Conservation (phyloP, 129 eudicot species). For the Kitagawia praeruptora region DNA sequence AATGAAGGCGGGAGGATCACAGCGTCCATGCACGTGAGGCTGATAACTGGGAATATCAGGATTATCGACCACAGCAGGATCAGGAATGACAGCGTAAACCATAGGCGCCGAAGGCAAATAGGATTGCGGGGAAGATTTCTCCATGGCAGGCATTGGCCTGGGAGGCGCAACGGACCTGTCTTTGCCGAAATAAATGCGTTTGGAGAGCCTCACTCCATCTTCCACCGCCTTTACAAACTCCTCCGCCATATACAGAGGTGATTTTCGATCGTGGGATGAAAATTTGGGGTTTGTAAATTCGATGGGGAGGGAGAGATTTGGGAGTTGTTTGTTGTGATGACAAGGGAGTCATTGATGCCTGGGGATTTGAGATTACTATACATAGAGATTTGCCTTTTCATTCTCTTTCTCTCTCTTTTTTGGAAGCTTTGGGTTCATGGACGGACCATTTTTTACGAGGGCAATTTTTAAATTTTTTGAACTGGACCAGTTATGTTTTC, state of each 20-base stretch:
- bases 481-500: not conserved
- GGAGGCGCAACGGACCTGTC: constrained; percentile 78
- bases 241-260: constrained; percentile 24
- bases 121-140: constrained; percentile 27
- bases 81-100: constrained; percentile 64
- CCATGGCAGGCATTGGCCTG: constrained; percentile 48
- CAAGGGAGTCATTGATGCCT: not conserved
- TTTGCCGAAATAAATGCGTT: constrained; percentile 65
- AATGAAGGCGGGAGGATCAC: constrained; percentile 76
- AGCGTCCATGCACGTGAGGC: constrained; percentile 82
- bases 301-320: not conserved
- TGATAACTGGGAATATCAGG: constrained; percentile 93
- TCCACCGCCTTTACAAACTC: constrained; percentile 65
- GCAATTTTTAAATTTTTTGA: not conserved
- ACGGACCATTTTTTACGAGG: not conserved
- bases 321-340: not conserved
- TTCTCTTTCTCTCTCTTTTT: too few relatives aligned
- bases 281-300: not conserved
- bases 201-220: constrained; percentile 71
- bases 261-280: not conserved
- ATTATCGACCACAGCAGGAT: constrained; percentile 69
- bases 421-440: too few relatives aligned
- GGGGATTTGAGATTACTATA: not conserved
- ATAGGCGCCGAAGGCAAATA: constrained; percentile 59
- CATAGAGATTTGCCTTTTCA: not conserved